These are phyloP conservation scores for Excoecaria cochinchinensis DNA, from an alignment of 345 rosid species.

Conservation along the genomic window DNA sequence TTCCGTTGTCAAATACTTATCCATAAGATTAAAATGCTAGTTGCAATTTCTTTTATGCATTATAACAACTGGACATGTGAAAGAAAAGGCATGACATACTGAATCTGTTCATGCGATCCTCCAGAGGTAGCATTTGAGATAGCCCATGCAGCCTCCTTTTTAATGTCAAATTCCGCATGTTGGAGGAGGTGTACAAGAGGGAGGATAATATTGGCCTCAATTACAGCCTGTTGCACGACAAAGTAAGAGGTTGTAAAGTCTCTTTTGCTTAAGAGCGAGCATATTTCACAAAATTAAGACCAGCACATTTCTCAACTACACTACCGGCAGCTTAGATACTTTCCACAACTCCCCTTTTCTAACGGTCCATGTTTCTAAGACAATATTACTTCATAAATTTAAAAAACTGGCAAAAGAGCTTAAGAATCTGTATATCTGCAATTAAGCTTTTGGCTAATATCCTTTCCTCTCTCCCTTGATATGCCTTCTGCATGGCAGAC, in stretches of 20 bases:
- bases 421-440: background rate
- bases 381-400: background rate
- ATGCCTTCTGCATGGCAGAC: background rate
- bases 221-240: constrained; percentile 33
- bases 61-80: background rate
- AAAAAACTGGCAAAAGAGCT: background rate
- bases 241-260: background rate
- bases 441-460: background rate
- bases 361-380: background rate
- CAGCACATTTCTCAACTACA: background rate
- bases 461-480: background rate
- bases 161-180: constrained; percentile 40
- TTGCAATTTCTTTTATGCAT: background rate
- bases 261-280: background rate
- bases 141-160: constrained; percentile 52
- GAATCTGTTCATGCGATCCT: constrained; percentile 39
- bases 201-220: constrained; percentile 36
- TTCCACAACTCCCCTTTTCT: background rate
- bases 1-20: background rate
- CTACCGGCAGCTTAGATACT: background rate
- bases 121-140: constrained; percentile 42
- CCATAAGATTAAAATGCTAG: background rate
- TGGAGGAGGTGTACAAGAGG: constrained; percentile 43
- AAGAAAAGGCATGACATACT: constrained; percentile 17
- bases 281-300: background rate